Percentiles rank a stretch among this genome's conserved stretches.
These are phyloP conservation scores for Ustilago nuda DNA, from an alignment of 1,284 basidiomycete species.

Conservation along the genomic window DNA sequence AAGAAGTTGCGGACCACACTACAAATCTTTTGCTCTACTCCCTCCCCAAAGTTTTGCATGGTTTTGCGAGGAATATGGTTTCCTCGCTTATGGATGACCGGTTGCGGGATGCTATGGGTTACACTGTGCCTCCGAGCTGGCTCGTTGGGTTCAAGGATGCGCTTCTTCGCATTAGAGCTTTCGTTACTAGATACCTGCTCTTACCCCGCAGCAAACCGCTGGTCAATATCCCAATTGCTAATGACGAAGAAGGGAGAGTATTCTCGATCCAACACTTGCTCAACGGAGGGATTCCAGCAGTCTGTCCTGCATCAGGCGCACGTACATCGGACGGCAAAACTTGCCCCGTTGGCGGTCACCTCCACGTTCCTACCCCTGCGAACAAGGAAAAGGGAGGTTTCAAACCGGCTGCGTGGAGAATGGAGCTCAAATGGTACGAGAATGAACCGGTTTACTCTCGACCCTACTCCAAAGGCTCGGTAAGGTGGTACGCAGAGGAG, in stretches of 20 bases:
- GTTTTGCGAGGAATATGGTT: slow-evolving; percentile 30
- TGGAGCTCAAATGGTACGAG: slow-evolving; percentile 48
- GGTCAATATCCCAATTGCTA: slow-evolving; percentile 28
- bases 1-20: slow-evolving; percentile 46
- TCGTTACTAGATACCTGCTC: slow-evolving; percentile 17
- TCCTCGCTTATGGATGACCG: slow-evolving; percentile 42
- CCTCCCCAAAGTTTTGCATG: slow-evolving; percentile 20
- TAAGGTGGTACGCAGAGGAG: slow-evolving; percentile 24
- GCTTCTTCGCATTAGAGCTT: slow-evolving; percentile 10
- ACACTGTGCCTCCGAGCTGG: slow-evolving; percentile 19
- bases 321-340: slow-evolving; percentile 34
- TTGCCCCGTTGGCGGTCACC: slow-evolving; percentile 47
- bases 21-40: slow-evolving; percentile 37
- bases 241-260: slow-evolving; percentile 22
- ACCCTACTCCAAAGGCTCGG: slow-evolving; percentile 11
- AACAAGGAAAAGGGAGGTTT: not conserved
- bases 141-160: slow-evolving; percentile 25
- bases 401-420: slow-evolving; percentile 34
- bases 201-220: slow-evolving; percentile 28
- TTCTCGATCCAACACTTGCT: slow-evolving; percentile 36
- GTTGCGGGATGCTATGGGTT: slow-evolving; percentile 38
- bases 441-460: slow-evolving; percentile 48
- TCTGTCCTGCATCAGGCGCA: slow-evolving; percentile 48
- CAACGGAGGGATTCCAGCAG: slow-evolving; percentile 25
- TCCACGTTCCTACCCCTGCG: slow-evolving; percentile 6